Evolutionary conservation across 2,329 filamentous ascomycete species (phyloP).

Genomic region (Fonsecaea erecta): DNA sequence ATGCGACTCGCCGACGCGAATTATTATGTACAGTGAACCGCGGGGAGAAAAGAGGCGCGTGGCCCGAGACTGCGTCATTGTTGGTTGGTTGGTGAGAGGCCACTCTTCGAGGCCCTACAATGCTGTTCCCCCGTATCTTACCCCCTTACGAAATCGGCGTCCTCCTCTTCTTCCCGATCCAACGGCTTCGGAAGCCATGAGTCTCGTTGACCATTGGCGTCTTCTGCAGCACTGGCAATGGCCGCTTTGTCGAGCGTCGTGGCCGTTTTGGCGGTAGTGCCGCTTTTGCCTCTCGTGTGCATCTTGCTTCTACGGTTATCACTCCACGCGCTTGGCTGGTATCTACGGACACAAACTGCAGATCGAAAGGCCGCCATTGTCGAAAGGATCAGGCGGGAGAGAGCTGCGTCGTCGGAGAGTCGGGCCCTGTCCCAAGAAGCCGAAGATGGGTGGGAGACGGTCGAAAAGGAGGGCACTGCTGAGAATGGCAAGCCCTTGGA

Average conservation of each 20-base stretch:
- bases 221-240: slow-evolving; percentile 34
- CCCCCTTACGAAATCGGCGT: neutral
- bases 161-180: slow-evolving; percentile 3
- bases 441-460: slow-evolving; percentile 71
- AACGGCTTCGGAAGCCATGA: slow-evolving; percentile 26
- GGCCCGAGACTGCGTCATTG: slow-evolving; percentile 23
- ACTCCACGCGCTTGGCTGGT: slow-evolving; percentile 26
- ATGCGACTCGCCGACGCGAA: neutral
- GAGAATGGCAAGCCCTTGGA: slow-evolving; percentile 51
- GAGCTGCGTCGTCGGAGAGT: slow-evolving; percentile 45
- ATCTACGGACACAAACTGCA: slow-evolving; percentile 25
- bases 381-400: slow-evolving; percentile 25
- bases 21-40: no score
- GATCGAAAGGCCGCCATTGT: slow-evolving; percentile 34
- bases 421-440: slow-evolving; percentile 34
- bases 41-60: slow-evolving; percentile 4
- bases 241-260: slow-evolving; percentile 27
- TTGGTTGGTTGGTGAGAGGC: slow-evolving; percentile 17
- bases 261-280: slow-evolving; percentile 27
- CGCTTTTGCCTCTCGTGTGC: slow-evolving; percentile 28
- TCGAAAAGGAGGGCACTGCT: slow-evolving; percentile 58
- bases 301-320: slow-evolving; percentile 23
- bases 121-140: neutral
- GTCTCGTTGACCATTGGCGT: slow-evolving; percentile 12
- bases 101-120: neutral